Conservation (phyloP, 306 rosid species). For the Fagus sylvatica region DNA sequence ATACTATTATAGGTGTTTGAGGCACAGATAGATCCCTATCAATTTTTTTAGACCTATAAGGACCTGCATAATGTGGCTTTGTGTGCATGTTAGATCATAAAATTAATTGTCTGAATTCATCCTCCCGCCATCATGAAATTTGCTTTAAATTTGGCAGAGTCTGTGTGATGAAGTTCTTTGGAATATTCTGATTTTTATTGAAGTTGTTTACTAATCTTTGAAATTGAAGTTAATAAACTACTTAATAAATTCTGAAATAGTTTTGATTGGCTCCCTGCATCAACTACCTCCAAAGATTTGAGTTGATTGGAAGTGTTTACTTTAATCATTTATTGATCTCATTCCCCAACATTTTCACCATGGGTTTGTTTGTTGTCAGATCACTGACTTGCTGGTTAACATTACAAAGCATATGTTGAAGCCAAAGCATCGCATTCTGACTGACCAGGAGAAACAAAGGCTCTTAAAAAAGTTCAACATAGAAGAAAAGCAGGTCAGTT, state of each 20-base stretch:
- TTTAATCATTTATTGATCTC: slow-evolving; percentile 8
- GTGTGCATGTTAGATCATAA: not conserved
- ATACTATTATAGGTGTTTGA: not conserved
- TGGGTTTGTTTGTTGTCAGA: slow-evolving; percentile 50
- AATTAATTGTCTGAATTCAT: not conserved
- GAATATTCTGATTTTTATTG: slow-evolving; percentile 5
- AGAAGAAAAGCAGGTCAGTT: slow-evolving; percentile 88
- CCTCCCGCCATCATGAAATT: not conserved
- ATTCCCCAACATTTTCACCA: slow-evolving; percentile 19
- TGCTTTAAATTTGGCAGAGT: not conserved
- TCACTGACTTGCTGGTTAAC: slow-evolving; percentile 91
- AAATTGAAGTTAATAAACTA: not conserved
- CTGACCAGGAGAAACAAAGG: slow-evolving; percentile 58
- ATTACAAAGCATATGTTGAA: slow-evolving; percentile 85
- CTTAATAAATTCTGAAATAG: too few species aligned
- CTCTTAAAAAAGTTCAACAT: slow-evolving; percentile 71
- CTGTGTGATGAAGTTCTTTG: not conserved
- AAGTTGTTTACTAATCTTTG: slow-evolving; percentile 9
- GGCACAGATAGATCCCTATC: not conserved
- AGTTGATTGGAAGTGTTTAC: not conserved
- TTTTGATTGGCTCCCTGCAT: too few species aligned
- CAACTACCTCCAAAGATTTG: not conserved
- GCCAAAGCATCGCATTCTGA: slow-evolving; percentile 77
- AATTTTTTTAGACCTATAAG: not conserved
- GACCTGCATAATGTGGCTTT: not conserved